Evolutionary conservation across 148 eudicot species (phyloP).

Genomic region (Selenicereus undatus): DNA sequence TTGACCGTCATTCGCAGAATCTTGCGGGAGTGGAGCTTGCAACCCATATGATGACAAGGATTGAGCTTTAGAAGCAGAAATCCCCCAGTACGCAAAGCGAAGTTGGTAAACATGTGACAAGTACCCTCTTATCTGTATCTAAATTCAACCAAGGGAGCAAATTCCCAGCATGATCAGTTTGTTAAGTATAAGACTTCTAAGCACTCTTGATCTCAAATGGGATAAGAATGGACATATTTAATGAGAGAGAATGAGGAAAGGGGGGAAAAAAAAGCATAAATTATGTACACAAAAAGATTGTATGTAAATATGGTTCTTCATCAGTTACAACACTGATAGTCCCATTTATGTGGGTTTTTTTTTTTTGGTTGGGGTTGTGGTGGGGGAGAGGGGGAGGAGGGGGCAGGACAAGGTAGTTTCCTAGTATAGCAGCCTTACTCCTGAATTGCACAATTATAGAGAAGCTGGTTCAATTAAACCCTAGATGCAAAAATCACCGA

Average conservation of each 20-base stretch:
- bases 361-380: too few relatives aligned
- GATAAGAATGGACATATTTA: neutral
- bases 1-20: slow-evolving; percentile 54
- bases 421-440: too few relatives aligned
- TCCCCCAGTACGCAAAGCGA: slow-evolving; percentile 79
- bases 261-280: too few relatives aligned
- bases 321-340: neutral
- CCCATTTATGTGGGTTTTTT: too few relatives aligned
- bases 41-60: slow-evolving; percentile 51
- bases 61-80: slow-evolving; percentile 63
- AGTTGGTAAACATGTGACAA: slow-evolving; percentile 84
- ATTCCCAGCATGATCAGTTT: slow-evolving; percentile 18
- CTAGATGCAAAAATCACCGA: too few relatives aligned
- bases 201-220: slow-evolving; percentile 1
- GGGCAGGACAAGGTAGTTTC: too few relatives aligned
- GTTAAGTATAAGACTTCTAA: neutral
- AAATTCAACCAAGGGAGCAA: slow-evolving; percentile 15
- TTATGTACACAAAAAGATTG: neutral
- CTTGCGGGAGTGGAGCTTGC: slow-evolving; percentile 76
- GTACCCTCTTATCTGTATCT: slow-evolving; percentile 91
- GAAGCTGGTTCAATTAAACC: too few relatives aligned
- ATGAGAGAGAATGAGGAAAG: neutral
- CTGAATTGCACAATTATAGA: too few relatives aligned
- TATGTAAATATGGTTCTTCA: neutral
- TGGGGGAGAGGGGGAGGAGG: too few relatives aligned